A percentile compares a stretch with the other conserved stretches of the same genome.
phyloP scores from a whole-genome alignment of 768 basidiomycete genomes.

The Xanthoconium stramineum region DNA sequence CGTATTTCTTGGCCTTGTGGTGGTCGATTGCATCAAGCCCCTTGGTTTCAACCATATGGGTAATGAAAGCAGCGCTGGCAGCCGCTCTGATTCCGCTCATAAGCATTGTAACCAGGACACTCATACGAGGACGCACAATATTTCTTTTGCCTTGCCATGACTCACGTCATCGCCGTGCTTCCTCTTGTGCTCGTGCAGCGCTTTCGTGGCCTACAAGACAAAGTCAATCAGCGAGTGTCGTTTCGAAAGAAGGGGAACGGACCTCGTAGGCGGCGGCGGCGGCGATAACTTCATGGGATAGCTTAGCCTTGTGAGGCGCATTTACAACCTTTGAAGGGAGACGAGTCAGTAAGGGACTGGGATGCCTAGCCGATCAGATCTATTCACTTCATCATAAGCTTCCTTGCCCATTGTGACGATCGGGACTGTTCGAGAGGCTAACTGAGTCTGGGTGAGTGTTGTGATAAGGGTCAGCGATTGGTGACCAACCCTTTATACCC shows the following conservation, averaged over 20 bases:
- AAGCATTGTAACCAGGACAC: background rate
- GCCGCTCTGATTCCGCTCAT: conserved; percentile 42
- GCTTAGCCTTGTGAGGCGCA: conserved; percentile 51
- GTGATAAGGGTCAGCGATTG: conserved; percentile 10
- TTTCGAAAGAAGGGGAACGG: background rate
- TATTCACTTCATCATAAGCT: conserved; percentile 21
- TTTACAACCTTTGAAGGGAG: conserved; percentile 38
- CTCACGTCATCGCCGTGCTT: conserved; percentile 45
- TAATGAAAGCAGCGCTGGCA: conserved; percentile 51
- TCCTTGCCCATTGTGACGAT: conserved; percentile 13
- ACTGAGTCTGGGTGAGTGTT: background rate
- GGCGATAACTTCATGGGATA: conserved; percentile 67
- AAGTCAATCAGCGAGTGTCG: background rate
- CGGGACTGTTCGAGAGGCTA: background rate
- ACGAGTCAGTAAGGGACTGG: background rate
- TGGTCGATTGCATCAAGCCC: conserved; percentile 49
- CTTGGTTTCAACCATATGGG: conserved; percentile 55
- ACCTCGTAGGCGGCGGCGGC: conserved; percentile 67
- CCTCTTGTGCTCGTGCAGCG: conserved; percentile 53
- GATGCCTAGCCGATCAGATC: background rate
- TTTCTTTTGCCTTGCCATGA: conserved; percentile 57
- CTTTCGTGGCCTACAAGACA: conserved; percentile 56
- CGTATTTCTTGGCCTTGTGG: conserved; percentile 40
- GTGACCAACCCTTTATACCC: conserved; percentile 13
- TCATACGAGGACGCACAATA: conserved; percentile 36